Evolutionary conservation across 805 yeast genomes (phyloP).

Genomic region (Candida gorgasii): DNA sequence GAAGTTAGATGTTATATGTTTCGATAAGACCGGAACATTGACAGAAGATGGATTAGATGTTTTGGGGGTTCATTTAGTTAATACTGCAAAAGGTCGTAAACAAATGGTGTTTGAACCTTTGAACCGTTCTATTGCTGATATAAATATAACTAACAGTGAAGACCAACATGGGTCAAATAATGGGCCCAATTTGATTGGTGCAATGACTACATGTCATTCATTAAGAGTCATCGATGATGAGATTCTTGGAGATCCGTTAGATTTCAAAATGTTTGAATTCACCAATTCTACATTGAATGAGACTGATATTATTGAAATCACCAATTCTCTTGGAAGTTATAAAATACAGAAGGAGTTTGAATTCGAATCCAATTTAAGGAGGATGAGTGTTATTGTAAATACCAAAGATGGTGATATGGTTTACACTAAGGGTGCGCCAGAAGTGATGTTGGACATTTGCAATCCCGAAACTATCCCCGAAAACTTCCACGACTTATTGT

Average conservation of each 20-base stretch:
- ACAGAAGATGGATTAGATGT: conserved; percentile 97
- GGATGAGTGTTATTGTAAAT: conserved; percentile 76
- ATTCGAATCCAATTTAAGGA: conserved; percentile 77
- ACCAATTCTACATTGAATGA: conserved; percentile 78
- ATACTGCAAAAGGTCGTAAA: conserved; percentile 41
- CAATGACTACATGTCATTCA: conserved; percentile 85
- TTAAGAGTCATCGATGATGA: conserved; percentile 76
- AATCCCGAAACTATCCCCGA: conserved; percentile 67
- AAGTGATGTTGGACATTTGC: conserved; percentile 81
- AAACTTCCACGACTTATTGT: conserved; percentile 70
- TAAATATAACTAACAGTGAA: conserved; percentile 6
- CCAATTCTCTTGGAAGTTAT: conserved; percentile 13
- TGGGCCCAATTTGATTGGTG: conserved; percentile 32
- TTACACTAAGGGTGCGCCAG: conserved; percentile 96
- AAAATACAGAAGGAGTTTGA: conserved; percentile 62
- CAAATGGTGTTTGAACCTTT: conserved; percentile 38
- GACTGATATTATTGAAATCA: conserved; percentile 31
- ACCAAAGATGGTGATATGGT: conserved; percentile 20
- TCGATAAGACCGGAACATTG: conserved; percentile 96
- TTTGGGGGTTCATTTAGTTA: conserved; percentile 52
- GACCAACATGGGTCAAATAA: conserved; percentile 28
- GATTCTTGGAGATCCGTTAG: conserved; percentile 91
- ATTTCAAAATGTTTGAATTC: conserved; percentile 89
- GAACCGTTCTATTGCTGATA: conserved; percentile 8
- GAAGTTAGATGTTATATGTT: conserved; percentile 83